Evolutionary conservation across 495 filamentous ascomycete genomes (phyloP).

Genomic region (Penicillium lagena): DNA sequence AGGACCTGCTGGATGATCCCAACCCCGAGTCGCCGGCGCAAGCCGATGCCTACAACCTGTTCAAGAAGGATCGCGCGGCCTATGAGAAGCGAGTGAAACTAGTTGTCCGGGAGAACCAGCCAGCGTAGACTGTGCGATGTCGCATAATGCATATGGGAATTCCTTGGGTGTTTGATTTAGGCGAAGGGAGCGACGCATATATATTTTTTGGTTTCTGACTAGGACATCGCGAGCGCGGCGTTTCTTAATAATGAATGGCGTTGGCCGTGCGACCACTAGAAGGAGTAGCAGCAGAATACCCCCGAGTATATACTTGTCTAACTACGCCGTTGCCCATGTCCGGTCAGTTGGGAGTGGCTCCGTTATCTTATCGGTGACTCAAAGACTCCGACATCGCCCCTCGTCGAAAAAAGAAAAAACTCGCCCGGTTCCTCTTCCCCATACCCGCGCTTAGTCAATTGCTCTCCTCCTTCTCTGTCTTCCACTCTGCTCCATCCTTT

Average conservation of each 20-base stretch:
- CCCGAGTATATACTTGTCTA: no score
- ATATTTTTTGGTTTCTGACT: background rate
- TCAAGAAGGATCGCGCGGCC: constrained; percentile 79
- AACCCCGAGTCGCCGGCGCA: constrained; percentile 97
- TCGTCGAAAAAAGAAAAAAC: constrained; percentile 28
- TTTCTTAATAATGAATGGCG: constrained; percentile 14
- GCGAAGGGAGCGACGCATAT: no score
- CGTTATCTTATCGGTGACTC: constrained; percentile 46
- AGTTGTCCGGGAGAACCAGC: constrained; percentile 82
- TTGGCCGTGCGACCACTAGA: background rate
- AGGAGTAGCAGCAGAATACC: no score
- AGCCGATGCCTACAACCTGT: constrained; percentile 95
- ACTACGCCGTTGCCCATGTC: no score
- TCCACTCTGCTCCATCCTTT: constrained; percentile 3
- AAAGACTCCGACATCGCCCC: constrained; percentile 39
- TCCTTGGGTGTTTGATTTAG: no score
- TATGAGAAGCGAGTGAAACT: constrained; percentile 85
- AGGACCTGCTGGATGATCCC: constrained; percentile 91
- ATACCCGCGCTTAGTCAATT: constrained; percentile 16
- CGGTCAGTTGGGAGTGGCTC: no score
- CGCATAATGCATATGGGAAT: constrained; percentile 1
- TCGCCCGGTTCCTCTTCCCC: constrained; percentile 14
- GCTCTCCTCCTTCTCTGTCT: background rate
- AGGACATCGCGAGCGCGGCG: constrained; percentile 16
- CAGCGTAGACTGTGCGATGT: constrained; percentile 18